Base-by-base conservation (phyloP, 2,329 filamentous ascomycete genomes). In the Pseudopyricularia javanii region DNA sequence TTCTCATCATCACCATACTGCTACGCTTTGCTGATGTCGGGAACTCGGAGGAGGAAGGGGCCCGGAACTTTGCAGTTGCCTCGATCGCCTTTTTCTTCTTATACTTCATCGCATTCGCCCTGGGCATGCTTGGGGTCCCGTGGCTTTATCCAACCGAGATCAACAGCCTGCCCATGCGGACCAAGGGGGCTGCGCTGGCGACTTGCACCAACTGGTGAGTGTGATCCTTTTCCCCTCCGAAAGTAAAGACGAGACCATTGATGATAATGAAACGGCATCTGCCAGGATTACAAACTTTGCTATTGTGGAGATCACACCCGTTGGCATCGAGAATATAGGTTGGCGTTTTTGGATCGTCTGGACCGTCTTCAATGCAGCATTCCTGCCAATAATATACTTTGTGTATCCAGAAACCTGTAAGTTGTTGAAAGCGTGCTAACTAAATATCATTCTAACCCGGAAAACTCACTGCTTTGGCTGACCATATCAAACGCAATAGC, bases 261-360 rank as follows among this genome's bases (percentile, higher is more conserved):
- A n/a, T n/a, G n/a, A n/a, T n/a, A n/a, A n/a, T n/a, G n/a, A n/a
- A n/a, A n/a, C n/a, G n/a, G n/a, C n/a, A n/a, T n/a, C n/a, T n/a
- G n/a, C n/a, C 4, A 24, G 45, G 45, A n/a, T 28, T 28, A 28
- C 32, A 34, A 68, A 64, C 54, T 67, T 65, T 49, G 57, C 64
- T 9, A 55, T 67, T 11, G 66, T 68, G 15, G 58, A 68, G 49
- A 65, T 70, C 50, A 70, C 66, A 0, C 66, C 68, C 0, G 61
- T 63, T 11, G 65, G 62, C 4, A 68, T 68, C 50, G 60, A 70
- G 17, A 73, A 71, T 20, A 65, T 79, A 0, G 69, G 70, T 1
- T 79, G 73, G 68, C 70, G 68, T 37, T 79, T 74, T 59, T 79
- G 70, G 64, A 69, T 79, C 33, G 69, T 79, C 51, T 80, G 71